Evolutionary conservation across 2,329 filamentous ascomycete genomes (phyloP).

Genomic region (Emmonsia crescens): DNA sequence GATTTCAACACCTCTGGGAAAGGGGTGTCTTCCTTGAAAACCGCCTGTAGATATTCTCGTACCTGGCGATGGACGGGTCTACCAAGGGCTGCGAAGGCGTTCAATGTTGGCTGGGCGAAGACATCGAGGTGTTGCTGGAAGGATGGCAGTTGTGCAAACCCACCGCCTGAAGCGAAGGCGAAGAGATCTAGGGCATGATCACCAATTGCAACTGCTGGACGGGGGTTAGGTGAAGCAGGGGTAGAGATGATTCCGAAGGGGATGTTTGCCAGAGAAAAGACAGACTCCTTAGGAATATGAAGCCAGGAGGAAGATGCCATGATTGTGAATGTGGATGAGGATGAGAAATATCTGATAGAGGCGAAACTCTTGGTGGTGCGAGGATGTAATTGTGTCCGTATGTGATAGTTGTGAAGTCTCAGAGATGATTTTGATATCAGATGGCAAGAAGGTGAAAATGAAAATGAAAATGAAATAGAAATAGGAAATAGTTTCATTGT

Average conservation of each 20-base stretch:
- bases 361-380: not conserved
- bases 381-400: not conserved
- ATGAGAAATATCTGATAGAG: constrained; percentile 1
- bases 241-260: constrained; percentile 75
- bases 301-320: constrained; percentile 45
- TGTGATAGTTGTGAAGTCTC: not conserved
- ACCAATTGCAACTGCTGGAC: constrained; percentile 62
- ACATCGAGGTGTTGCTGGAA: constrained; percentile 49
- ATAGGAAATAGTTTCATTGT: not conserved
- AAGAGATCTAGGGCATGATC: constrained; percentile 60
- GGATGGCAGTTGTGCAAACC: constrained; percentile 48
- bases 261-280: constrained; percentile 69
- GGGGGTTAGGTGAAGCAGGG: constrained; percentile 42
- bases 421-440: not conserved
- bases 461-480: too few relatives aligned
- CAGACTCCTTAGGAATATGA: constrained; percentile 47
- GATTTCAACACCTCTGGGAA: constrained; percentile 52
- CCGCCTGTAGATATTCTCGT: constrained; percentile 55
- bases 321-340: constrained; percentile 9
- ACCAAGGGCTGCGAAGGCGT: constrained; percentile 63
- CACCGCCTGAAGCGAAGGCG: constrained; percentile 47
- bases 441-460: not conserved
- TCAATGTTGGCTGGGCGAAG: constrained; percentile 56
- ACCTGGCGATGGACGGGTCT: constrained; percentile 57
- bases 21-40: constrained; percentile 51